Evolutionary conservation across 2,329 filamentous ascomycete species (phyloP), one percentile per base, ranked within the genome.

Genomic region (Aureobasidium sp.): DNA sequence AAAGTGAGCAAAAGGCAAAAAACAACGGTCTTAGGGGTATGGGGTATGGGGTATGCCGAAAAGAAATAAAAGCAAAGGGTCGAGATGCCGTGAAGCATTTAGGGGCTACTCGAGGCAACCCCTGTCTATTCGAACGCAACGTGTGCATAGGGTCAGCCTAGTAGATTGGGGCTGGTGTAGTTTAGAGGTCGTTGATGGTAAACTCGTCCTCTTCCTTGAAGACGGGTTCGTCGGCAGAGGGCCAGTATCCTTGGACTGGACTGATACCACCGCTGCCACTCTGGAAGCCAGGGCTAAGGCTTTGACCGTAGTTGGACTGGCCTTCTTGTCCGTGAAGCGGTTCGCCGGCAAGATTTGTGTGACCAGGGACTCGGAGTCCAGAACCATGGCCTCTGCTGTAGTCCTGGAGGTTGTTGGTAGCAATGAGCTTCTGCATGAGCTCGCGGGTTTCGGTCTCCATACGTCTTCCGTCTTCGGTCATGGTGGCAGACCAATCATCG

Each of bases 191-290:
- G 57, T 41, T 60, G 57, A 60, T 49, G 15, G 45, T 86, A 71
- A 89, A 96, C 76, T 96, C 92, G 68, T 97, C 92, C 76, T 97
- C 92, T 74, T 96, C 92, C 75, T 96, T 96, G 77, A 97, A 90
- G 72, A 87, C 87, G 70, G 76, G 70, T 73, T 68, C 64, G 63
- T 64, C 63, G 67, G 69, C 68, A 70, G 72, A 70, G 67, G 75
- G 56, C 67, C 78, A 80, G 79, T 82, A 80, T 53, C 80, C 77
- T 66, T 83, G 80, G 31, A 74, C 76, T 62, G 77, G 79, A 68
- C 78, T 78, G 66, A 77, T 77, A 61, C 87, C 56, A 70, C 85
- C 90, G 64, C 82, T 86, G 59, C 89, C 58, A 70, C 88, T 89
- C 76, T 84, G 69, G 70, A 78, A 79, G 44, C 75, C 80, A 49